These are phyloP conservation scores for Sclerotinia subarctica DNA, from an alignment of 2,329 filamentous ascomycete species.

Conservation along the genomic window DNA sequence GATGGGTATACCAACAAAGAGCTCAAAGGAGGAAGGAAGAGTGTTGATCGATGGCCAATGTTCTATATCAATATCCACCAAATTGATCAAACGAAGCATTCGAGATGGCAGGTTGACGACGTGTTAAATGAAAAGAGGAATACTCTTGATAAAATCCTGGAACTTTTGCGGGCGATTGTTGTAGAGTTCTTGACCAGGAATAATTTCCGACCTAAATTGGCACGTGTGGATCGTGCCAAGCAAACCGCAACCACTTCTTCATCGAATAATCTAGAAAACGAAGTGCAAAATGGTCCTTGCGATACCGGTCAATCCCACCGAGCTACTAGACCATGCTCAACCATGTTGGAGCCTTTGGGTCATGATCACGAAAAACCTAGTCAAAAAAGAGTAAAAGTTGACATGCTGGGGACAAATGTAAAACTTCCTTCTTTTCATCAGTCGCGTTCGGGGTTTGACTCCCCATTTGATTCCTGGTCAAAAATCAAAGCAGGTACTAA, in stretches of 20 bases:
- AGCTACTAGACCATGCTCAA: neutral
- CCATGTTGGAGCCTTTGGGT: neutral
- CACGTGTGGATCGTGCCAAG: neutral
- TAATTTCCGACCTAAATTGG: constrained; percentile 48
- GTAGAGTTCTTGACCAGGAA: constrained; percentile 73
- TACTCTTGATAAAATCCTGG: constrained; percentile 49
- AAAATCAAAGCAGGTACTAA: constrained; percentile 40
- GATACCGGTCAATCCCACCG: neutral
- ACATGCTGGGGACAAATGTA: constrained; percentile 29
- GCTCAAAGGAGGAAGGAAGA: constrained; percentile 54
- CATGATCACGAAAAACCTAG: no score
- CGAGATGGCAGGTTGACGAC: constrained; percentile 38
- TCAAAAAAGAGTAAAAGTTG: neutral
- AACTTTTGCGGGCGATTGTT: constrained; percentile 66
- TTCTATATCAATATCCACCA: constrained; percentile 72
- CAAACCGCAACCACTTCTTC: neutral
- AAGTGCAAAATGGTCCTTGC: neutral
- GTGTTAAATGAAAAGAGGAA: constrained; percentile 47
- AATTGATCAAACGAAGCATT: neutral
- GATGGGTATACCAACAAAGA: constrained; percentile 51
- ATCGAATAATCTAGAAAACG: neutral
- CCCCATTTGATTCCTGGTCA: constrained; percentile 41
- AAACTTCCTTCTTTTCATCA: constrained; percentile 31
- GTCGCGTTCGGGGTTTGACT: constrained; percentile 26
- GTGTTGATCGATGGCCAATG: constrained; percentile 82